phyloP scores from a whole-genome alignment of 2,329 filamentous ascomycete species.

The Aspergillus ruber region DNA sequence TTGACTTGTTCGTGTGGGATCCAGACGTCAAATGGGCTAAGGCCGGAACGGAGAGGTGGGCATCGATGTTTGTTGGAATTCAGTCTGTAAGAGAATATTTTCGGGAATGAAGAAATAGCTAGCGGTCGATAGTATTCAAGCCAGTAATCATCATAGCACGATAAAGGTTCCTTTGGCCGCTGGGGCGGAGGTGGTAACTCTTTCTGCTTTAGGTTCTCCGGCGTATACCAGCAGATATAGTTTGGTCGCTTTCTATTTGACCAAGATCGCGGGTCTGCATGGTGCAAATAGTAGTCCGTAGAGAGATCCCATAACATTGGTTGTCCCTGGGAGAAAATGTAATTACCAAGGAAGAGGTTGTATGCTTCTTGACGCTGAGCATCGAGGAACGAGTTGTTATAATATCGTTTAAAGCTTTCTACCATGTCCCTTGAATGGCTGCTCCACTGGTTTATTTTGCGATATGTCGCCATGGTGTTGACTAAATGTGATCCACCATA shows the following conservation, averaged over 20 bases:
- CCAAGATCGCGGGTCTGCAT: constrained; percentile 73
- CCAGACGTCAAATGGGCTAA: constrained; percentile 81
- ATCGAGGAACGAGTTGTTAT: constrained; percentile 97
- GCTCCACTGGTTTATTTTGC: constrained; percentile 98
- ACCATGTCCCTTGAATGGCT: constrained; percentile 98
- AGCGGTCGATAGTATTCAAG: constrained; percentile 90
- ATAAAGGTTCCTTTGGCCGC: constrained; percentile 25
- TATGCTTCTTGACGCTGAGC: constrained; percentile 97
- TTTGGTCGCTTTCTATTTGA: constrained; percentile 56
- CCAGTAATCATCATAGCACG: constrained; percentile 89
- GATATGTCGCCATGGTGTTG: constrained; percentile 98
- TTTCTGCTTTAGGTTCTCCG: constrained; percentile 60
- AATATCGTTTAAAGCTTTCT: constrained; percentile 97
- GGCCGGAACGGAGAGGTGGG: constrained; percentile 62
- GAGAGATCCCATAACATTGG: constrained; percentile 95
- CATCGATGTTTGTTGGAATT: constrained; percentile 75
- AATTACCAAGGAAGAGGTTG: constrained; percentile 94
- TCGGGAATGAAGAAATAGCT: constrained; percentile 79
- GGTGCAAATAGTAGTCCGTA: constrained; percentile 94
- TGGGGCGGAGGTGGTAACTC: constrained; percentile 46
- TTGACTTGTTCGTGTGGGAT: constrained; percentile 50
- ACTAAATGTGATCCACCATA: constrained; percentile 96
- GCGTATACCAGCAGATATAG: constrained; percentile 88
- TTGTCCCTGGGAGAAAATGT: constrained; percentile 77
- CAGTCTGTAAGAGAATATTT: constrained; percentile 89